Conservation (phyloP, 371 early-diverging fungal genomes). For the Haplosporangium sp. region DNA sequence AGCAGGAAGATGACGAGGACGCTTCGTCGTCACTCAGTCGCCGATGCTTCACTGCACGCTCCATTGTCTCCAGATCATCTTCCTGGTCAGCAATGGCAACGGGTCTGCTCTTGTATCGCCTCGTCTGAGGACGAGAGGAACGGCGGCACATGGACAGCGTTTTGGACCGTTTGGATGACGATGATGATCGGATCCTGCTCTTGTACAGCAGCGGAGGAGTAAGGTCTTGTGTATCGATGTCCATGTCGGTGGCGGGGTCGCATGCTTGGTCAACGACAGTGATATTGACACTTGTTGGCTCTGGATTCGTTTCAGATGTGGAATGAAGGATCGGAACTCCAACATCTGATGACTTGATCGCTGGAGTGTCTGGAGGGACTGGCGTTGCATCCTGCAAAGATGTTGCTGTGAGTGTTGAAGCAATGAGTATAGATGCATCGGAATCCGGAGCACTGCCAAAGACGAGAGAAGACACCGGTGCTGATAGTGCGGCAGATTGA, state of each 20-base stretch:
- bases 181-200: background rate
- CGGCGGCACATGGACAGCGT: conserved; percentile 1
- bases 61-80: background rate
- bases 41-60: conserved; percentile 15
- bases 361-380: no score
- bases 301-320: no score
- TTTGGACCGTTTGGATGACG: conserved; percentile 1
- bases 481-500: no score
- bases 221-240: background rate
- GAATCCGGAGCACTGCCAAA: no score
- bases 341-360: no score
- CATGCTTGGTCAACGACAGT: no score
- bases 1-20: conserved; percentile 21
- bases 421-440: no score
- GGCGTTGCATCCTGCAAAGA: no score
- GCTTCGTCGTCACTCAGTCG: conserved; percentile 30
- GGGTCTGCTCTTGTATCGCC: conserved; percentile 8
- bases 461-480: no score
- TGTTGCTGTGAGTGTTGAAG: no score
- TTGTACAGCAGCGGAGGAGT: conserved; percentile 4
- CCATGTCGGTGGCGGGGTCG: background rate
- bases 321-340: no score
- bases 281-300: no score
- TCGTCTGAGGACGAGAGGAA: conserved; percentile 10
- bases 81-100: background rate